Conservation (phyloP, 1,284 basidiomycete genomes). For the Ganoderma multipileum region DNA sequence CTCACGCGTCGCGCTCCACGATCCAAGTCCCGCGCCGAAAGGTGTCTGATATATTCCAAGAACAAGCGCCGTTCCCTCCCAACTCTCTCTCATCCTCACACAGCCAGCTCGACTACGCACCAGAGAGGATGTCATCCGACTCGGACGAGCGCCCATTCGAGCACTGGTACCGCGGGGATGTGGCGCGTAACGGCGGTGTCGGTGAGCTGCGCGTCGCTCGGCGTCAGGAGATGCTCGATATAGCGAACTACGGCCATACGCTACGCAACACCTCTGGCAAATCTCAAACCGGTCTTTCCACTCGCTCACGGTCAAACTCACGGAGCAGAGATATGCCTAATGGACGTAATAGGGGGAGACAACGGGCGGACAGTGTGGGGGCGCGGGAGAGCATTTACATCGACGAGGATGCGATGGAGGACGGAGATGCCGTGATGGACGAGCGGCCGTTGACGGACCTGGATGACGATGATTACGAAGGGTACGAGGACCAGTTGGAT, state of each 20-base stretch:
- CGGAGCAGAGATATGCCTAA: slow-evolving; percentile 31
- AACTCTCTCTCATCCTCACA: slow-evolving; percentile 33
- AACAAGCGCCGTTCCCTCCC: slow-evolving; percentile 43
- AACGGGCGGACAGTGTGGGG: slow-evolving; percentile 65
- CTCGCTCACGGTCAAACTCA: slow-evolving; percentile 40
- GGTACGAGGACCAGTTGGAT: slow-evolving; percentile 36
- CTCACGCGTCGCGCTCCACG: slow-evolving; percentile 38
- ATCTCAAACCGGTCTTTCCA: slow-evolving; percentile 24
- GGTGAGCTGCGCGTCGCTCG: slow-evolving; percentile 76
- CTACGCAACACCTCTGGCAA: slow-evolving; percentile 36
- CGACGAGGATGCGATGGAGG: slow-evolving; percentile 60
- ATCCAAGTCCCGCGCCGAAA: slow-evolving; percentile 40
- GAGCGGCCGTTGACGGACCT: slow-evolving; percentile 72
- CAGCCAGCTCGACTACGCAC: slow-evolving; percentile 31
- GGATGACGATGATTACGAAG: slow-evolving; percentile 42
- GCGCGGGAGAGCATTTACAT: slow-evolving; percentile 69
- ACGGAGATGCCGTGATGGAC: slow-evolving; percentile 63
- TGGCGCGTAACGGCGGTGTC: slow-evolving; percentile 80
- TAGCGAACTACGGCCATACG: slow-evolving; percentile 77
- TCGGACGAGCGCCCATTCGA: slow-evolving; percentile 81
- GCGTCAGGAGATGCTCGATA: slow-evolving; percentile 80
- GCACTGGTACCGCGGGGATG: slow-evolving; percentile 84
- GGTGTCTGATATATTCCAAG: slow-evolving; percentile 53
- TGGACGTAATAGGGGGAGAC: slow-evolving; percentile 28
- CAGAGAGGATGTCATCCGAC: slow-evolving; percentile 64